These are phyloP conservation scores for Tephrocybe rancida DNA, from an alignment of 768 basidiomycete genomes.

Conservation along the genomic window DNA sequence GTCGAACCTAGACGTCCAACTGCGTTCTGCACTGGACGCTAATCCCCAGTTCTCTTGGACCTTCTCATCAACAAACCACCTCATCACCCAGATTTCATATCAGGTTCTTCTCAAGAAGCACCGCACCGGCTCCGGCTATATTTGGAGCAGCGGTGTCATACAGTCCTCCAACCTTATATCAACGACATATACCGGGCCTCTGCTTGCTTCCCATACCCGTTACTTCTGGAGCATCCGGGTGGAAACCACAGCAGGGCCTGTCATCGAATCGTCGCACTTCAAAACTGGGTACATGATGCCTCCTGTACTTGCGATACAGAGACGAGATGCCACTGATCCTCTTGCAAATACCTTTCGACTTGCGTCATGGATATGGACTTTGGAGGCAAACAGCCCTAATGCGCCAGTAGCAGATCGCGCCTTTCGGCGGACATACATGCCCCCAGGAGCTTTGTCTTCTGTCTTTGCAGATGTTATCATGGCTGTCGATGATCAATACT, in stretches of 20 bases:
- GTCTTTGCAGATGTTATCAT: slow-evolving; percentile 22
- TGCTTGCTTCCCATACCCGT: slow-evolving; percentile 21
- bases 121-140: slow-evolving; percentile 13
- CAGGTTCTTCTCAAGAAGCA: slow-evolving; percentile 19
- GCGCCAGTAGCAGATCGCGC: slow-evolving; percentile 23
- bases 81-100: slow-evolving; percentile 23
- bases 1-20: slow-evolving; percentile 1
- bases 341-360: slow-evolving; percentile 21
- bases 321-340: slow-evolving; percentile 13
- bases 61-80: slow-evolving; percentile 12
- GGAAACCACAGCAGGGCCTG: slow-evolving; percentile 17
- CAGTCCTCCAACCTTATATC: slow-evolving; percentile 16
- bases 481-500: slow-evolving; percentile 28
- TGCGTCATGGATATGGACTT: slow-evolving; percentile 31
- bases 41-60: slow-evolving; percentile 27
- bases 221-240: slow-evolving; percentile 28
- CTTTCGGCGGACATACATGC: slow-evolving; percentile 23
- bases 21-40: not conserved
- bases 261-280: slow-evolving; percentile 22
- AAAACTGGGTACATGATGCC: slow-evolving; percentile 12
- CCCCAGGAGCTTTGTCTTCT: slow-evolving; percentile 22
- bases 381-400: slow-evolving; percentile 18
- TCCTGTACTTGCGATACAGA: not conserved
- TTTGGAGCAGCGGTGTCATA: slow-evolving; percentile 26
- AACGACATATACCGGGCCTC: slow-evolving; percentile 23